These are phyloP conservation scores for Lyophyllum shimeji DNA, from an alignment of 768 basidiomycete species.

Conservation along the genomic window DNA sequence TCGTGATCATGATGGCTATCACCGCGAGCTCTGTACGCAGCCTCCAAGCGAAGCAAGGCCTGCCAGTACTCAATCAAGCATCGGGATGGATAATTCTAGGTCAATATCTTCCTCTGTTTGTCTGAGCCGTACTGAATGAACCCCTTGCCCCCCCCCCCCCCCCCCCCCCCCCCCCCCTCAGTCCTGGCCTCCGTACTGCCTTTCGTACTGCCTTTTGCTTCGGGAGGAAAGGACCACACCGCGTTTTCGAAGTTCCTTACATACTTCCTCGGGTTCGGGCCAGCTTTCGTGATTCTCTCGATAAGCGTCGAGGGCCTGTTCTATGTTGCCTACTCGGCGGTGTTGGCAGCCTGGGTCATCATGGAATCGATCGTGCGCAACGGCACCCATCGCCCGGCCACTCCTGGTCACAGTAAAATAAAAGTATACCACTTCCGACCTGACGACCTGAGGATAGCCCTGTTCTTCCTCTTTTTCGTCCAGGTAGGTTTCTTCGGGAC, in stretches of 20 bases:
- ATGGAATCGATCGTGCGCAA: slow-evolving; percentile 45
- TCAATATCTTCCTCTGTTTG: slow-evolving; percentile 25
- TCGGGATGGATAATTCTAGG: slow-evolving; percentile 67
- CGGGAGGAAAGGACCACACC: slow-evolving; percentile 31
- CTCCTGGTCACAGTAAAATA: slow-evolving; percentile 8
- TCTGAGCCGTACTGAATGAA: background rate
- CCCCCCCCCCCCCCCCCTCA: too few relatives aligned
- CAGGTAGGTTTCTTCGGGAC: slow-evolving; percentile 87
- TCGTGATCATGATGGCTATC: slow-evolving; percentile 47
- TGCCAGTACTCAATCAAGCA: slow-evolving; percentile 60
- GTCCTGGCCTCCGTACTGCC: slow-evolving; percentile 53
- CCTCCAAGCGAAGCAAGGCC: slow-evolving; percentile 64
- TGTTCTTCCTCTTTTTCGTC: slow-evolving; percentile 86
- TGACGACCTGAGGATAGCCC: slow-evolving; percentile 69
- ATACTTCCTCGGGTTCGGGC: slow-evolving; percentile 71
- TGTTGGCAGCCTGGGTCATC: slow-evolving; percentile 66
- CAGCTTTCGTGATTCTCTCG: slow-evolving; percentile 77
- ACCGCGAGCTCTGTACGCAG: slow-evolving; percentile 58
- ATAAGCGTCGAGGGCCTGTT: slow-evolving; percentile 84
- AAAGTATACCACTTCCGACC: slow-evolving; percentile 43
- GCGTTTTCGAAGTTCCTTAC: slow-evolving; percentile 52
- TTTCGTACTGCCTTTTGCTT: slow-evolving; percentile 52
- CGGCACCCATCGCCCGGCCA: slow-evolving; percentile 4
- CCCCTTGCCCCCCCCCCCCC: too few relatives aligned
- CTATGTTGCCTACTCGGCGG: slow-evolving; percentile 65